These are phyloP conservation scores for Suillus ampliporus DNA, from an alignment of 768 basidiomycete genomes.

Conservation along the genomic window DNA sequence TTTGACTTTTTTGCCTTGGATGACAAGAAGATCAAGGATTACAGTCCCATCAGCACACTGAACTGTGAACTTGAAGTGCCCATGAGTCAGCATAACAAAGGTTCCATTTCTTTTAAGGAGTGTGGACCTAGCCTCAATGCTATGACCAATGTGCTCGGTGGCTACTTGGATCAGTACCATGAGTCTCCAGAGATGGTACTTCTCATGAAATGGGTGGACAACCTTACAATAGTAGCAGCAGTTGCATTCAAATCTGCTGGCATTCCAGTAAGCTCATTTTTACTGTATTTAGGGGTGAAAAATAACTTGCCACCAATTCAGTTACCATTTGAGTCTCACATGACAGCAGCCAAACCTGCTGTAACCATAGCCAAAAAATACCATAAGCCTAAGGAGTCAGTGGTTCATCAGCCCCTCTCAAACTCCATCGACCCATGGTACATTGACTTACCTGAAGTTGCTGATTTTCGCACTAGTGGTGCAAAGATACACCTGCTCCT, in stretches of 20 bases:
- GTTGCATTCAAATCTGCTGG: slow-evolving; percentile 11
- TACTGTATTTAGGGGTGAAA: background rate
- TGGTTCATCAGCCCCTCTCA: background rate
- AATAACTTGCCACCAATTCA: too few species aligned
- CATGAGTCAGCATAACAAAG: background rate
- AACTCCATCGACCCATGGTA: slow-evolving; percentile 10
- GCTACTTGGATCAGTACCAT: slow-evolving; percentile 8
- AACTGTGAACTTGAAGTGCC: background rate
- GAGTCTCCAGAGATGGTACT: slow-evolving; percentile 12
- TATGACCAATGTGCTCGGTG: slow-evolving; percentile 14
- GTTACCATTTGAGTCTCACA: too few species aligned
- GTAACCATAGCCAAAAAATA: too few species aligned
- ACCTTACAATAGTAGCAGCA: slow-evolving; percentile 16
- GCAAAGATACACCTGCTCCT: slow-evolving; percentile 1
- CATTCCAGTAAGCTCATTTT: slow-evolving; percentile 12
- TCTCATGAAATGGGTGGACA: slow-evolving; percentile 25
- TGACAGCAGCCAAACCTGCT: too few species aligned
- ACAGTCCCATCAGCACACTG: background rate
- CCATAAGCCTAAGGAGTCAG: too few species aligned
- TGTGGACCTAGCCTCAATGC: slow-evolving; percentile 10
- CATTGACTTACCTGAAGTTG: slow-evolving; percentile 15
- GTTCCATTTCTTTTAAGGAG: too few species aligned
- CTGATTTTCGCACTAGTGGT: slow-evolving; percentile 6
- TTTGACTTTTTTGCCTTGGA: background rate
- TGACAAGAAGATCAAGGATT: background rate